Evolutionary conservation across 192 early-diverging fungal species (phyloP).

Genomic region (Rhizoclosmatium sp.): DNA sequence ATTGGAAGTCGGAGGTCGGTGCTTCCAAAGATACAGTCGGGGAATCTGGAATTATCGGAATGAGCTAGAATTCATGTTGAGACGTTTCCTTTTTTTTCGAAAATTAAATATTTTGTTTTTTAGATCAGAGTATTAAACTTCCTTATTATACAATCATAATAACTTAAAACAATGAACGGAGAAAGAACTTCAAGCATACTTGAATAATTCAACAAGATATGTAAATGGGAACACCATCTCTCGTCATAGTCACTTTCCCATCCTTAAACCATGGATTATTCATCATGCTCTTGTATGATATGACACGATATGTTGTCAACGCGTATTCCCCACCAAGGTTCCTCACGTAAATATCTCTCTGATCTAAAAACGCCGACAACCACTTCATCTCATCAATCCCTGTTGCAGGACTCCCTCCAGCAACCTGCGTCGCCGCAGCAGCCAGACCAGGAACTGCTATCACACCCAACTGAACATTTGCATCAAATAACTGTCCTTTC

Average conservation of each 20-base stretch:
- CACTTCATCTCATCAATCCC: not conserved
- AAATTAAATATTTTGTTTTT: too few relatives aligned
- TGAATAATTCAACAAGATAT: too few relatives aligned
- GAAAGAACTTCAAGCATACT: too few relatives aligned
- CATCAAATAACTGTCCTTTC: constrained; percentile 32
- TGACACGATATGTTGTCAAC: constrained; percentile 15
- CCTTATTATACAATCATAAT: too few relatives aligned
- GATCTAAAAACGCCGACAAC: constrained; percentile 2
- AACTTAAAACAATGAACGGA: too few relatives aligned
- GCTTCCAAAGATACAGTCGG: not conserved
- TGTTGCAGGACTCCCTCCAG: constrained; percentile 14
- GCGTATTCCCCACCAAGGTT: constrained; percentile 32
- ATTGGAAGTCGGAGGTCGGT: not conserved
- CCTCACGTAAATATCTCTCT: not conserved
- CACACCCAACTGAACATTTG: constrained; percentile 24
- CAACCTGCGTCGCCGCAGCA: not conserved
- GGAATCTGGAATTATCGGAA: not conserved
- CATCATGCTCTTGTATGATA: constrained; percentile 14
- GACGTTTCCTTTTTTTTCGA: too few relatives aligned
- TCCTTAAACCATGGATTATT: not conserved
- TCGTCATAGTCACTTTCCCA: too few relatives aligned
- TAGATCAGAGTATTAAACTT: too few relatives aligned
- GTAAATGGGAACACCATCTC: too few relatives aligned
- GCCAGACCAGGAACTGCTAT: not conserved
- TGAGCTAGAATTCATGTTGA: too few relatives aligned